phyloP scores from a whole-genome alignment of 257 asterid species.

The Salvia miltiorrhiza region DNA sequence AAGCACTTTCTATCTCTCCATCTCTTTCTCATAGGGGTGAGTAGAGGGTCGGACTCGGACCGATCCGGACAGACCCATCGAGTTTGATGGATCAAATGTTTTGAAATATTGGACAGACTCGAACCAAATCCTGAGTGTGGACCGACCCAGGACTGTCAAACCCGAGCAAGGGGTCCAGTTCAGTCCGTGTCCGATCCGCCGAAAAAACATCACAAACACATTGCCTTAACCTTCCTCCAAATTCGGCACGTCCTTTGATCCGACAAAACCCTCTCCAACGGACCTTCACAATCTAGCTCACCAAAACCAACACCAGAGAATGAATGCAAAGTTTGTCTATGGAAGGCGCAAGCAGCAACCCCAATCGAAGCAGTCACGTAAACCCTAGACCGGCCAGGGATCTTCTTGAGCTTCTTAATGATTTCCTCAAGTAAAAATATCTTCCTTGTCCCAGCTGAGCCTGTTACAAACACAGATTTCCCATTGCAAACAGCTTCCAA shows the following conservation, averaged over 20 bases:
- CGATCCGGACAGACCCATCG: no score
- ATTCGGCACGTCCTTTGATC: slow-evolving; percentile 37
- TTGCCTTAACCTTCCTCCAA: slow-evolving; percentile 58
- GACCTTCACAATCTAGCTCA: slow-evolving; percentile 25
- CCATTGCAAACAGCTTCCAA: slow-evolving; percentile 48
- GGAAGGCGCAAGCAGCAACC: slow-evolving; percentile 57
- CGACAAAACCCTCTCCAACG: slow-evolving; percentile 39
- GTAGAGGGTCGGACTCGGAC: no score
- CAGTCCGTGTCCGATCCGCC: no score
- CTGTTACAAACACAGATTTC: slow-evolving; percentile 63
- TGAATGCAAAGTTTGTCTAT: slow-evolving; percentile 58
- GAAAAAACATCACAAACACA: no score
- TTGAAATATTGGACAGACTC: no score
- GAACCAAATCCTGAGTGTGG: no score
- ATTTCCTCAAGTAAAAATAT: slow-evolving; percentile 46
- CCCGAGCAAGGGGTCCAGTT: no score
- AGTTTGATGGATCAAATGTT: no score
- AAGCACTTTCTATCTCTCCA: no score
- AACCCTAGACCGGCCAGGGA: slow-evolving; percentile 47
- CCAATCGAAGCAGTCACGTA: slow-evolving; percentile 79
- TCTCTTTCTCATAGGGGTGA: no score
- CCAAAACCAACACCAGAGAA: slow-evolving; percentile 57
- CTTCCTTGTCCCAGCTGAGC: slow-evolving; percentile 85
- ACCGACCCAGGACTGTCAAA: no score
- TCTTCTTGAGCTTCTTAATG: slow-evolving; percentile 41